These are phyloP conservation scores for Suillus brevipes DNA, from an alignment of 768 basidiomycete genomes.

Conservation along the genomic window DNA sequence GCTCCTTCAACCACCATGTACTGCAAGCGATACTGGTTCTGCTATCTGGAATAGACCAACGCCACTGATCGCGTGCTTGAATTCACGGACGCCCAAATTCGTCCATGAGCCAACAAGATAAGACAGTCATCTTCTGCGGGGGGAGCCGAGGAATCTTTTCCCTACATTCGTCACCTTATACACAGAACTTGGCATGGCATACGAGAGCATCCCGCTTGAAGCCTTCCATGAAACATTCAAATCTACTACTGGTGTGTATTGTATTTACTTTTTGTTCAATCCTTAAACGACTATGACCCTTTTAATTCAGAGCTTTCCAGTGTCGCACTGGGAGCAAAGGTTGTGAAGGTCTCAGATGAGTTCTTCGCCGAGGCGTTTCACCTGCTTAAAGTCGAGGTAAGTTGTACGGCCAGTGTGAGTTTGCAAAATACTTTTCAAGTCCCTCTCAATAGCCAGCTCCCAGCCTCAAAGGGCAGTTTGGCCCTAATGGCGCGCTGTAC, in stretches of 20 bases:
- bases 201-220: slow-evolving; percentile 44
- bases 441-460: slow-evolving; percentile 63
- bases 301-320: slow-evolving; percentile 77
- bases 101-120: too few species aligned
- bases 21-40: neutral
- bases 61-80: neutral
- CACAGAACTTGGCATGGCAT: slow-evolving; percentile 38
- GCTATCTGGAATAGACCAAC: neutral
- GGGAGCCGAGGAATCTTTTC: neutral
- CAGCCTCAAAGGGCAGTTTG: slow-evolving; percentile 94
- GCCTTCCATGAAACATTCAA: slow-evolving; percentile 50
- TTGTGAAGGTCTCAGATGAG: slow-evolving; percentile 85
- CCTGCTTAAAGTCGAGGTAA: slow-evolving; percentile 79
- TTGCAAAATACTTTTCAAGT: neutral
- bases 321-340: slow-evolving; percentile 73
- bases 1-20: neutral
- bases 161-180: neutral
- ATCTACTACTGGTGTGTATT: slow-evolving; percentile 48
- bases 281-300: neutral
- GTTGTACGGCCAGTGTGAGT: slow-evolving; percentile 15
- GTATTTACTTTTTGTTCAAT: neutral
- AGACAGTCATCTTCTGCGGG: neutral
- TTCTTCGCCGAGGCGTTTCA: slow-evolving; percentile 91
- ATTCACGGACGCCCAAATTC: neutral
- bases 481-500: slow-evolving; percentile 91